Base-by-base conservation (phyloP, 805 yeast genomes). In the Candida endomychidarum region DNA sequence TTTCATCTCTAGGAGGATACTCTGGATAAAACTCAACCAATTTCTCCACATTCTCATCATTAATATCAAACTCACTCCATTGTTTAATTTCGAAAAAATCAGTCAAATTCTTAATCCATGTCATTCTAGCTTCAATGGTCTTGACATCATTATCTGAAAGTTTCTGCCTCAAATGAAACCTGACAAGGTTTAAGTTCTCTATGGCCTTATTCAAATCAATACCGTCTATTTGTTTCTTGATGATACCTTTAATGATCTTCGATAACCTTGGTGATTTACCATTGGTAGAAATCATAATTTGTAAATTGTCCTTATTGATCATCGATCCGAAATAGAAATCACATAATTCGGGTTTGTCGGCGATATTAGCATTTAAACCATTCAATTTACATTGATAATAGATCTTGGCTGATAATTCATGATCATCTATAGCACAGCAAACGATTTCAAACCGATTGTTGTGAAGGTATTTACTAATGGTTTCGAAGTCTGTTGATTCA, bases 281-380 rank as follows among this genome's bases (percentile, higher is more conserved):
- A 57, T 85, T 86, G 9, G 95, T 85, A 27, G 87, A 78, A 10
- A 86, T 83, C 90, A 86, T 81, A 26, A 86, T 72, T 55, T 86
- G 93, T 36, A 86, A 63, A 11, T 80, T 77, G 11, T 90, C 93
- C 47, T 76, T 77, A 52, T 85, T 72, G 57, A 77, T 80, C 65
- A 83, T 80, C 17, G 90, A 77, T 1, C 95, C 96, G 58, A 86
- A 86, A 63, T 85, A 86, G 60, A 85, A 86, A 59, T 86, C 96
- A 64, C 96, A 86, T 44, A 78, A 65, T n/a, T 76, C 74, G 2
- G 95, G 95, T 46, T 83, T 83, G 57, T 86, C 96, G 1, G 95
- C 95, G 27, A 86, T 81, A 54, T 86, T 86, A 17, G 84, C 87
- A 18, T 78, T 77, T 57, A 87, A 48, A 42, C 78, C 61, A 31